Evolutionary conservation across 2,329 filamentous ascomycete species (phyloP), one percentile per base, ranked within the genome.

Genomic region (Herpotrichia juniperi): DNA sequence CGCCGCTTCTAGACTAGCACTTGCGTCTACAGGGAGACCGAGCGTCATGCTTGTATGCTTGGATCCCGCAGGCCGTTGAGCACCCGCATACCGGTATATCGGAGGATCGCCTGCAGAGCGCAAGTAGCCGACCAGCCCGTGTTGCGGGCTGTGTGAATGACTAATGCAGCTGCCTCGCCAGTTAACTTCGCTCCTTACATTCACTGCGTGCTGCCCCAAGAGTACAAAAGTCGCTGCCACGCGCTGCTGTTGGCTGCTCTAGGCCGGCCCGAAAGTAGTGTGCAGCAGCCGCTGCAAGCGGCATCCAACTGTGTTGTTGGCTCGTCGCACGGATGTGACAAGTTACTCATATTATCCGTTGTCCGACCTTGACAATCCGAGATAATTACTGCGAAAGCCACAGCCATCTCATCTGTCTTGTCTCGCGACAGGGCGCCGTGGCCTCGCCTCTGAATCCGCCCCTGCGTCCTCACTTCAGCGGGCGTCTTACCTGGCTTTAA

Each of bases 41-140:
- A 68, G 70, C 69, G 68, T 71, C 66, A 71, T 71, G 63, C 67
- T 68, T 72, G 67, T 7, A 40, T n/a, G 37, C 37, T 40, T 40
- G 37, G 67, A 66, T 71, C 70, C 69, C 70, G 69, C 68, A 63
- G 62, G 69, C 70, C 70, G 70, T 73, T 73, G 70, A 66, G 67
- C 66, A 62, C 63, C 66, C 65, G 67, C 68, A 70, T 71, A 66
- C 68, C 70, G 57, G 64, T 53, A 47, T 57, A 53, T 59, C 51
- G 50, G 72, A 67, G 70, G 69, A 71, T 72, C 66, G 68, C 64
- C 64, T 69, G 66, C 66, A 66, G 46, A 30, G 52, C 46, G 32
- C 49, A 43, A 24, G 28, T 46, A 35, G 44, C 50, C 48, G 47
- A 54, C 55, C 55, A 59, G 54, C 57, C 43, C 3, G 30, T 54